Base-by-base conservation (phyloP, 768 basidiomycete genomes). In the Pleurotus ostreatus region DNA sequence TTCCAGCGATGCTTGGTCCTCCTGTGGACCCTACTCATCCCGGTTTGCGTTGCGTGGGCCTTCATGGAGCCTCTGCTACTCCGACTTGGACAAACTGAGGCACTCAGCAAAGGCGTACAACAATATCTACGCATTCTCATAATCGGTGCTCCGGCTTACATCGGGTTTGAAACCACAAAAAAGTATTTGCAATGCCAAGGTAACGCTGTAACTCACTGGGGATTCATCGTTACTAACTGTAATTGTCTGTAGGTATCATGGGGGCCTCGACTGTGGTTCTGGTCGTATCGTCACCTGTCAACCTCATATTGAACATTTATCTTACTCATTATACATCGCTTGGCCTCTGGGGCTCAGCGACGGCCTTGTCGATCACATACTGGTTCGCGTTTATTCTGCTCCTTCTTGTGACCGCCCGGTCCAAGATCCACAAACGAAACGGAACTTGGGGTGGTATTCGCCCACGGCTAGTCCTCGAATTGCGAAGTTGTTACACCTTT, bases 101-200 rank as follows among this genome's bases (percentile, higher is more conserved):
- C 65, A 8, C 78, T 91, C 40, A 81, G 83, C 59, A 69, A 68
- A 45, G 81, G 86, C 59, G 85, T 87, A 0, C 84, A 90, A 63
- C 61, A 64, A 12, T 89, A 88, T 63, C 70, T 91, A 61, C 82
- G 88, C 6, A 66, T 89, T 26, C 70, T 90, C 46, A 75, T 84
- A 45, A 44, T 84, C 40, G 86, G 82, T 1, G 85, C 83, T 0
- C 89, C 89, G 0, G 88, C 81, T 2, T 89, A 88, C 63, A 82
- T 89, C 61, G 86, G 81, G 2, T 89, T 89, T 56, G 87, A 91
- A 66, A 84, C 81, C 56, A 71, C 89, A 61, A 90, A 90, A 67
- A 90, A 88, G 68, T 91, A 89, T 67, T 66, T 91, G 22, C 89
- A 89, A 63, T 89, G 87, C 57, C 88, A 91, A 74, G 88, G 86